Evolutionary conservation across 1,284 basidiomycete species (phyloP), one percentile per base, ranked within the genome.

Genomic region (Marasmius sp.): DNA sequence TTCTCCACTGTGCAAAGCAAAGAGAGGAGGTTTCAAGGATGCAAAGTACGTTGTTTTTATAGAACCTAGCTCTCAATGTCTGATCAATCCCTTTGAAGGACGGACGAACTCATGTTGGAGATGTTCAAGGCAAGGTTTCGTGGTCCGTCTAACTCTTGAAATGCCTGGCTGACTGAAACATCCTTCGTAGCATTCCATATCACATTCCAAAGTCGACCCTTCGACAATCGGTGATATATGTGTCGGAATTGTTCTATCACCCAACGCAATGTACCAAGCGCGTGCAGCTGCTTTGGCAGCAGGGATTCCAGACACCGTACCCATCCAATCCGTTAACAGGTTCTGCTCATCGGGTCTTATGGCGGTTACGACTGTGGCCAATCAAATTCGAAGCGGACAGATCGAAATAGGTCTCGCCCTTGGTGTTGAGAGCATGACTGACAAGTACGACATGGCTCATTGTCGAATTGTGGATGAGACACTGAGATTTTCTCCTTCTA

Each of bases 381-480:
- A 95, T 75, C 86, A 93, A 71, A 91, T 96, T 63, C 82, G 86
- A 34, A 81, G 82, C 10, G 92, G 92, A 34, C 91, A 96, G 71
- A 94, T 95, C 63, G 86, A 94, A 59, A 81, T 95, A 65, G 94
- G 94, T 3, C 81, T 96, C 8, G 94, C 94, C 1, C 75, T 93
- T 39, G 94, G 94, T 10, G 83, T 92, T 18, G 94, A 97, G 75
- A 89, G 85, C 75, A 95, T 96, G 94, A 85, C 87, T 22, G 76
- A 84, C 68, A 89, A 90, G 89, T 91, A 72, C 58, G 81, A 72
- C 12, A 56, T 36, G 14, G 39, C 8, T 37, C 14, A 36, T 37
- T 11, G 27, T 16, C 27, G 34, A 10, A 34, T 60, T 14, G 36
- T 34, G 20, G 18, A 39, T 33, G 6, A 58, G 18, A 47, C 18